Base-by-base conservation (phyloP, 2,329 filamentous ascomycete genomes). In the Aspergillus vadensis region DNA sequence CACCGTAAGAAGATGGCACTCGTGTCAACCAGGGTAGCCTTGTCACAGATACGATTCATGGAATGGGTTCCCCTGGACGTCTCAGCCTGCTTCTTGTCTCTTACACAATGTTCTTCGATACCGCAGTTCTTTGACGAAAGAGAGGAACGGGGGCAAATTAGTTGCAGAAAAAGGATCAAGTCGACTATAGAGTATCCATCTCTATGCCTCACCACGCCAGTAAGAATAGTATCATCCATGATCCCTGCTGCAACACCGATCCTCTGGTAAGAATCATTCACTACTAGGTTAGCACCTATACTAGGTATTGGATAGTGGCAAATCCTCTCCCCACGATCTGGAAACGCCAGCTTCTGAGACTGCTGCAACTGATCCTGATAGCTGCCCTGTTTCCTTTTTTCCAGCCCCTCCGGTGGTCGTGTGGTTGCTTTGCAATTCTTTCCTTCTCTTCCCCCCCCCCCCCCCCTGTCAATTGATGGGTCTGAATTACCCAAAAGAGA, bases 271-370 rank as follows among this genome's bases (percentile, higher is more conserved):
- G 53, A 66, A 48, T 47, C 44, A 47, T 52, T 51, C 50, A 61
- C 55, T 43, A 43, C 55, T 43, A 19, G n/a, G 27, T 30, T 30
- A 30, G 27, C 27, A 23, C 10, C 21, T 25, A 25, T 15, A 27
- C 14, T 48, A 49, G 63, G 62, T 60, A 48, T 17, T n/a, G 55
- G 53, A 58, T 67, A 68, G 66, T 66, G 65, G 66, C 59, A 65
- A 66, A 65, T 63, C 63, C 66, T 55, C 66, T 55, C 65, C 66
- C 69, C 69, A 70, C 69, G 69, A 72, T 69, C 65, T 67, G 61
- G 65, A 63, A 67, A 63, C 60, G 59, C 57, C 60, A 58, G 61
- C 41, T 8, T 19, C 41, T 19, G 19, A 17, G 32, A 36, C 60
- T 52, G 53, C 58, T 23, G 43, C 50, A 55, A 38, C 32, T 36